Evolutionary conservation across 768 basidiomycete genomes (phyloP).

Genomic region (Mycena amicta): DNA sequence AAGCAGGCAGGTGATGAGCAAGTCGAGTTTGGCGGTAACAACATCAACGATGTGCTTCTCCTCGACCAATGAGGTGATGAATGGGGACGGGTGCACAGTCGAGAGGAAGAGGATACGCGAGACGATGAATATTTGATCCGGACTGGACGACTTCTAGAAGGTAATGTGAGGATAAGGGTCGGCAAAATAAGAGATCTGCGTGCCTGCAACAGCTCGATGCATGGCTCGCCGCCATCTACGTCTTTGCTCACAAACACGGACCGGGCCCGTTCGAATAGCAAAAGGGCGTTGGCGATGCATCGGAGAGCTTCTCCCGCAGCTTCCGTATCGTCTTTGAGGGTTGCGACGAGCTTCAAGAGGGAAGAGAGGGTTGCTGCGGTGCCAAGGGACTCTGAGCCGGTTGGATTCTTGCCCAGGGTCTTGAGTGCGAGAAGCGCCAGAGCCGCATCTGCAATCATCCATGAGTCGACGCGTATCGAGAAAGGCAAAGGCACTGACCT

Average conservation of each 20-base stretch:
- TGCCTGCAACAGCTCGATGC: conserved; percentile 63
- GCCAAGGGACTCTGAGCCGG: conserved; percentile 66
- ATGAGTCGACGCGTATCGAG: conserved; percentile 6
- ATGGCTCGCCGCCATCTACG: conserved; percentile 64
- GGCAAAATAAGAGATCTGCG: conserved; percentile 21
- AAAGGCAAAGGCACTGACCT: neutral
- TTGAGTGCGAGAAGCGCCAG: conserved; percentile 74
- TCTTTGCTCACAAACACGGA: conserved; percentile 55
- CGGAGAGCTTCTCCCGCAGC: conserved; percentile 72
- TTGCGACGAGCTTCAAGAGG: conserved; percentile 52
- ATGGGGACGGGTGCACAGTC: conserved; percentile 55
- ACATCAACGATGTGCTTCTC: conserved; percentile 68
- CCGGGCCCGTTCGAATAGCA: conserved; percentile 68
- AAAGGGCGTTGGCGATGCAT: conserved; percentile 78
- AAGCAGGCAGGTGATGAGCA: conserved; percentile 50
- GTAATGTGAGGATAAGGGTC: conserved; percentile 17
- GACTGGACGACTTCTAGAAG: conserved; percentile 57
- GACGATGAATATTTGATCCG: conserved; percentile 72
- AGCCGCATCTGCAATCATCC: conserved; percentile 55
- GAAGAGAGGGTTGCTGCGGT: conserved; percentile 55
- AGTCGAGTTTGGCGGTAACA: conserved; percentile 61
- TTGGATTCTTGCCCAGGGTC: conserved; percentile 68
- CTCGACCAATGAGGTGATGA: conserved; percentile 66
- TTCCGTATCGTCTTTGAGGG: conserved; percentile 59
- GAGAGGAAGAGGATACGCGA: conserved; percentile 78